Evolutionary conservation across 495 filamentous ascomycete species (phyloP).

Genomic region (Penicillium goetzii): DNA sequence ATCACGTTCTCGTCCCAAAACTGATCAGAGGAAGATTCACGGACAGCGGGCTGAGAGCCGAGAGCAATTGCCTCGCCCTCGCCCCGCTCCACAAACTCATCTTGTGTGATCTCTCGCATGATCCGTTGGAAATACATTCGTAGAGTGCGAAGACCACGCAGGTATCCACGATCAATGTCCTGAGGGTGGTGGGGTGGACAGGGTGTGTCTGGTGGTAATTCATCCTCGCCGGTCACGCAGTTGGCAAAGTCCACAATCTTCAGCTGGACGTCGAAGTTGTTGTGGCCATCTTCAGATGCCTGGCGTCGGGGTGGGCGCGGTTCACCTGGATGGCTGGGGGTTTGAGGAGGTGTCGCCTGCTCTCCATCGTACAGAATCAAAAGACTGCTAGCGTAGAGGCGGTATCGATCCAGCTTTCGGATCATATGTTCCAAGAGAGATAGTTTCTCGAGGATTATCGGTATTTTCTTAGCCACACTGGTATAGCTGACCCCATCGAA

Average conservation of each 20-base stretch:
- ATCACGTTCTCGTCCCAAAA: conserved; percentile 50
- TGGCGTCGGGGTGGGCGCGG: conserved; percentile 29
- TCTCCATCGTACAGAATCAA: conserved; percentile 93
- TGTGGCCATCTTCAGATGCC: conserved; percentile 49
- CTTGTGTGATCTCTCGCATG: conserved; percentile 72
- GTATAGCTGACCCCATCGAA: conserved; percentile 84
- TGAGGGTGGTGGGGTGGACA: conserved; percentile 83
- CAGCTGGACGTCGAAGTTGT: conserved; percentile 67
- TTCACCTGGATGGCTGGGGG: conserved; percentile 15
- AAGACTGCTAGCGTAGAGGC: conserved; percentile 94
- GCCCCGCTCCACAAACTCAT: conserved; percentile 56
- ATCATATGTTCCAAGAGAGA: conserved; percentile 82
- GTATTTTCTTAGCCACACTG: conserved; percentile 82
- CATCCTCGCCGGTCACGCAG: conserved; percentile 86
- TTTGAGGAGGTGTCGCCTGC: conserved; percentile 25
- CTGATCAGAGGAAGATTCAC: conserved; percentile 37
- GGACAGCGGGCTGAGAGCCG: conserved; percentile 34
- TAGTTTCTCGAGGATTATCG: conserved; percentile 82
- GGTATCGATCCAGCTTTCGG: conserved; percentile 75
- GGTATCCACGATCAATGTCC: conserved; percentile 85
- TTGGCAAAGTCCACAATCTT: conserved; percentile 99
- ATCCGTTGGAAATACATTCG: conserved; percentile 87
- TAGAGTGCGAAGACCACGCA: conserved; percentile 80
- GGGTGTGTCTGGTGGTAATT: conserved; percentile 58
- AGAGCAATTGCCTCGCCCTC: conserved; percentile 51